phyloP scores from a whole-genome alignment of 208 protist genomes.

The Balamuthia mandrillaris region DNA sequence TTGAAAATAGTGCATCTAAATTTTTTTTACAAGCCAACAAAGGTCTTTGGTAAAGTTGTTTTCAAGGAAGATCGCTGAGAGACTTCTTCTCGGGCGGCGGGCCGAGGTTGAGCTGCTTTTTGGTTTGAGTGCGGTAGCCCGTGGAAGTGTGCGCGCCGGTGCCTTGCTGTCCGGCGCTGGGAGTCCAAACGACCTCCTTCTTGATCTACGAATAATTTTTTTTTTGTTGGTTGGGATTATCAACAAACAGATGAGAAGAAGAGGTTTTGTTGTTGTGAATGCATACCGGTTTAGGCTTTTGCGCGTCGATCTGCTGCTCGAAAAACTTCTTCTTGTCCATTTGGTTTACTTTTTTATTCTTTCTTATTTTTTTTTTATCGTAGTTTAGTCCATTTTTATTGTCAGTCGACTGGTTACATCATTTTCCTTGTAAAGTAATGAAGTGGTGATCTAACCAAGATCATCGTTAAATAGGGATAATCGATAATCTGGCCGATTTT shows the following conservation, averaged over 20 bases:
- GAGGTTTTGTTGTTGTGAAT: neutral
- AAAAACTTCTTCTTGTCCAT: slow-evolving; percentile 1
- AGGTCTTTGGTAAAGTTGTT: no score
- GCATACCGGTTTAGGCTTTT: neutral
- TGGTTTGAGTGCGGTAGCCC: neutral
- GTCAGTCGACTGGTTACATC: no score
- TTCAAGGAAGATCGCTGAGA: neutral
- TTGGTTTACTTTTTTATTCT: no score
- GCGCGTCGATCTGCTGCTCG: neutral
- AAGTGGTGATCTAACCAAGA: no score
- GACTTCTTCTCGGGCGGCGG: neutral
- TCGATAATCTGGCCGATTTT: no score
- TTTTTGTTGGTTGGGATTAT: no score
- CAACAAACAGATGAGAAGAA: neutral
- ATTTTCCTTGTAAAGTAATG: no score
- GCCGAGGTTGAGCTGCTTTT: neutral
- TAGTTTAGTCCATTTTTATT: no score
- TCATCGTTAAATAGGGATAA: no score
- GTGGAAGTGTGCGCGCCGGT: neutral
- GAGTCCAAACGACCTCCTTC: neutral
- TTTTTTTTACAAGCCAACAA: no score
- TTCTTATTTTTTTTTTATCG: no score
- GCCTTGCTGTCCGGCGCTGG: neutral
- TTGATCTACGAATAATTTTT: neutral
- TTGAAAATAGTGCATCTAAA: no score